Conservation (phyloP, 2,329 filamentous ascomycete species). For the Sporothrix protearum region DNA sequence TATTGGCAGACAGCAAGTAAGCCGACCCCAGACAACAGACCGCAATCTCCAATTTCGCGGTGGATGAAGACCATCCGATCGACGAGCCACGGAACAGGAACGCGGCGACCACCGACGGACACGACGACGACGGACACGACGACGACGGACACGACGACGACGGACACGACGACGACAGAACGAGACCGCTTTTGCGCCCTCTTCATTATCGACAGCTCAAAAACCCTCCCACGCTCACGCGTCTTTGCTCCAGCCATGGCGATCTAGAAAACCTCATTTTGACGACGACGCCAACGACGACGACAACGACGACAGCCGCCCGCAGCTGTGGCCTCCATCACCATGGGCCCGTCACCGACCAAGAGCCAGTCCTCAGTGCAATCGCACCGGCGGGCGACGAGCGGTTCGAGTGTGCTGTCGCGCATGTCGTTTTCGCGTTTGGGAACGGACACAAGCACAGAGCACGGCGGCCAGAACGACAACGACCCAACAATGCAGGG, state of each 20-base stretch:
- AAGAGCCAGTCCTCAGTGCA: not conserved
- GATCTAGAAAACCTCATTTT: not conserved
- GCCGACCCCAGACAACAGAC: not conserved
- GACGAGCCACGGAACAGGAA: not conserved
- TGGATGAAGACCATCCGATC: constrained; percentile 5
- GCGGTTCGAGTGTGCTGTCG: constrained; percentile 22
- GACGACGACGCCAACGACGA: constrained; percentile 16
- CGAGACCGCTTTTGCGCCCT: no score
- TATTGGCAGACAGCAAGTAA: not conserved
- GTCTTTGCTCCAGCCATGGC: not conserved
- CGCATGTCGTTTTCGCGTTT: constrained; percentile 19
- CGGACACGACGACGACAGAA: no score
- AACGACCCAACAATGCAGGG: not conserved
- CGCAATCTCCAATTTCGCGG: not conserved
- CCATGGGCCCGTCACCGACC: not conserved
- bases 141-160: no score
- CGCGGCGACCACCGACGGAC: not conserved
- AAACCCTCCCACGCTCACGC: not conserved
- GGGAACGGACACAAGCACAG: not conserved
- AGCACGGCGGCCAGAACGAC: not conserved
- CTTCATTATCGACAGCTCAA: not conserved
- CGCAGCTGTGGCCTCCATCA: not conserved
- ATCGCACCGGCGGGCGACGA: constrained; percentile 12
- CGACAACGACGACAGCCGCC: not conserved
- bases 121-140: no score